Conservation (phyloP, 106 monocot genomes). For the Iris macrosiphon region DNA sequence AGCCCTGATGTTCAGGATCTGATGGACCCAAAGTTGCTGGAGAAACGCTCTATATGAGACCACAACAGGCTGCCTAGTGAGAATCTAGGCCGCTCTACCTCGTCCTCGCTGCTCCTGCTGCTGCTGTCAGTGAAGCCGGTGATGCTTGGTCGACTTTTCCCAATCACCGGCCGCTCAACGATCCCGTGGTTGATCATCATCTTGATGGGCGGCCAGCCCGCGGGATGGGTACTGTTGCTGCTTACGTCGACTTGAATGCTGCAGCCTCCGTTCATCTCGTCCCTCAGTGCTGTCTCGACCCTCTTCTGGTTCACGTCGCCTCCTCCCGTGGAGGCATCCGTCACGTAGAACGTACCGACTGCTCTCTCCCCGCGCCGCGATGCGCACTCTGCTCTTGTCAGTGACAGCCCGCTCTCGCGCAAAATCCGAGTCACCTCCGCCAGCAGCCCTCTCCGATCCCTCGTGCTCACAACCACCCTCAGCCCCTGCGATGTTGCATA, state of each 20-base stretch:
- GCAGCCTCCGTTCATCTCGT: constrained; percentile 14
- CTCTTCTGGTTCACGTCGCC: constrained; percentile 14
- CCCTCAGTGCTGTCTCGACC: constrained; percentile 22
- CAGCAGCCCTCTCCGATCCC: constrained; percentile 42
- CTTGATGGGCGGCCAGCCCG: background rate
- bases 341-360: constrained; percentile 49
- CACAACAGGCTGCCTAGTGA: constrained; percentile 36
- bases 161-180: background rate
- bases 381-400: constrained; percentile 38
- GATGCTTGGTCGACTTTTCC: background rate
- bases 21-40: constrained; percentile 35
- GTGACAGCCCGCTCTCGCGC: constrained; percentile 51
- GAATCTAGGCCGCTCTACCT: constrained; percentile 6
- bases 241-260: constrained; percentile 21
- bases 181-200: background rate
- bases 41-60: constrained; percentile 39
- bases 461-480: constrained; percentile 29
- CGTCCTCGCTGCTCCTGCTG: background rate
- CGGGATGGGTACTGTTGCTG: background rate
- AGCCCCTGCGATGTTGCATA: constrained; percentile 25
- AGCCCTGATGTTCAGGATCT: no score
- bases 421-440: constrained; percentile 43
- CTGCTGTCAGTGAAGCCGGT: background rate
- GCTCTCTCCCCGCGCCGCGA: constrained; percentile 20
- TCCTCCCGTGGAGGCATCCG: constrained; percentile 17